Conservation (phyloP, 208 protist genomes). For the Acanthamoeba triangularis region DNA sequence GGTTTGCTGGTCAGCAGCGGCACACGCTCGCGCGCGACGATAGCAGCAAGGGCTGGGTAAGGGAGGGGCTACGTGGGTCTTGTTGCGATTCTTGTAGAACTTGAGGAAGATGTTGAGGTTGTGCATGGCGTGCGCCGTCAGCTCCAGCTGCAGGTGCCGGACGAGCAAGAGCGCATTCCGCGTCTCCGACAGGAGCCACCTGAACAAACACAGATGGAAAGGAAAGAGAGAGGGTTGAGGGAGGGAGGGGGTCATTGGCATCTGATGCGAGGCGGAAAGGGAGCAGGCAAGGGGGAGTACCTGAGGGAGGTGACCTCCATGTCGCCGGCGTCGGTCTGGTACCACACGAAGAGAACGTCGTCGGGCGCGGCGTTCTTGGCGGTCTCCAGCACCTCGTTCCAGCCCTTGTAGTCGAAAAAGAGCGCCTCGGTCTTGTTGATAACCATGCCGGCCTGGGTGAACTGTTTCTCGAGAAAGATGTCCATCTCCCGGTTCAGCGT, state of each 20-base stretch:
- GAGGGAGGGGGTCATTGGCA: too few relatives aligned
- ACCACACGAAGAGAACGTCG: constrained; percentile 40
- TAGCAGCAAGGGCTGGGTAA: neutral
- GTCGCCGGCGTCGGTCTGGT: constrained; percentile 12
- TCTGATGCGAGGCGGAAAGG: neutral
- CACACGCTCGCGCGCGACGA: neutral
- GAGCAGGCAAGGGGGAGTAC: neutral
- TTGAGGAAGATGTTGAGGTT: constrained; percentile 14
- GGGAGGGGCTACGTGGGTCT: neutral
- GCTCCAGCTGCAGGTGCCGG: constrained; percentile 31
- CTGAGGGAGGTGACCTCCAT: constrained; percentile 35
- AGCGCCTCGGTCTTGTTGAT: constrained; percentile 34
- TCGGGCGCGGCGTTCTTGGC: neutral
- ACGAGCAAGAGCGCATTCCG: neutral
- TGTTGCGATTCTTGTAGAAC: constrained; percentile 54
- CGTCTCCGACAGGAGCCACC: neutral
- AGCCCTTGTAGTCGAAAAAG: constrained; percentile 37
- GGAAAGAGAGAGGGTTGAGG: neutral
- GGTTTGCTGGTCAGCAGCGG: neutral
- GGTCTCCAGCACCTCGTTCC: constrained; percentile 18
- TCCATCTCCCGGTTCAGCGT: constrained; percentile 9
- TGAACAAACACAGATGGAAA: neutral
- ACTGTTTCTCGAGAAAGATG: neutral
- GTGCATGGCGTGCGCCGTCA: neutral
- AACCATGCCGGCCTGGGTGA: constrained; percentile 13